A percentile compares a stretch with the other conserved stretches of the same genome.
Conservation (phyloP, 495 filamentous ascomycete genomes). For the Patellaria atrata region DNA sequence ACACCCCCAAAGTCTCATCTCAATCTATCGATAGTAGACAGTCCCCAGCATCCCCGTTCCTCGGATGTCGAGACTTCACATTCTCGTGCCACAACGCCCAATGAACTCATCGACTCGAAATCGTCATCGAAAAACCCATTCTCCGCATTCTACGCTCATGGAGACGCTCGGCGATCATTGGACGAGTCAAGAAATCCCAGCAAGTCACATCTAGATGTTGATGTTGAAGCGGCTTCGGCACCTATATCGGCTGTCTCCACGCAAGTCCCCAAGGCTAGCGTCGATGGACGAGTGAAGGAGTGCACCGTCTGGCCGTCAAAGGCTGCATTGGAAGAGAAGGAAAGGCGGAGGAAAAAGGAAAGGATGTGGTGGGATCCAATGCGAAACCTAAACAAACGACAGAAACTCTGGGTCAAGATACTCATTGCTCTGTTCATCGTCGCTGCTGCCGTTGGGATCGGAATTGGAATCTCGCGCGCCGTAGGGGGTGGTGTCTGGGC, state of each 20-base stretch:
- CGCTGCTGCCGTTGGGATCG: constrained; percentile 45
- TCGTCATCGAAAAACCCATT: too few species aligned
- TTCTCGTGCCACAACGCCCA: background rate
- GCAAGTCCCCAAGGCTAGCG: constrained; percentile 13
- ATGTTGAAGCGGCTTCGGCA: constrained; percentile 12
- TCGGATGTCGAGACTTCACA: too few species aligned
- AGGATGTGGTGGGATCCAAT: constrained; percentile 29
- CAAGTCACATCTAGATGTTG: constrained; percentile 25
- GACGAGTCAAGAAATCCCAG: constrained; percentile 30
- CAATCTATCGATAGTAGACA: too few species aligned
- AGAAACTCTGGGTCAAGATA: constrained; percentile 38
- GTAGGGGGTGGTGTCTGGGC: constrained; percentile 45
- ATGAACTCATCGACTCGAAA: constrained; percentile 12
- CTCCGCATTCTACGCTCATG: constrained; percentile 47
- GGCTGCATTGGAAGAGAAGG: constrained; percentile 23
- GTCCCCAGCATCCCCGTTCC: too few species aligned
- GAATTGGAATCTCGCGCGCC: constrained; percentile 45
- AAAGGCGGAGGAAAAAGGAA: constrained; percentile 17
- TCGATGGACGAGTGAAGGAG: constrained; percentile 27
- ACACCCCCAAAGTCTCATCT: too few species aligned
- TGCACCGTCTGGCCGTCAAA: constrained; percentile 32
- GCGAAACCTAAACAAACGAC: constrained; percentile 33
- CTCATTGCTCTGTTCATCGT: constrained; percentile 41
- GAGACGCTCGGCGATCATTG: constrained; percentile 35
- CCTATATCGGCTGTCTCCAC: constrained; percentile 14